Base-by-base conservation (phyloP, 1,284 basidiomycete genomes). In the Cystobasidium pallidum region DNA sequence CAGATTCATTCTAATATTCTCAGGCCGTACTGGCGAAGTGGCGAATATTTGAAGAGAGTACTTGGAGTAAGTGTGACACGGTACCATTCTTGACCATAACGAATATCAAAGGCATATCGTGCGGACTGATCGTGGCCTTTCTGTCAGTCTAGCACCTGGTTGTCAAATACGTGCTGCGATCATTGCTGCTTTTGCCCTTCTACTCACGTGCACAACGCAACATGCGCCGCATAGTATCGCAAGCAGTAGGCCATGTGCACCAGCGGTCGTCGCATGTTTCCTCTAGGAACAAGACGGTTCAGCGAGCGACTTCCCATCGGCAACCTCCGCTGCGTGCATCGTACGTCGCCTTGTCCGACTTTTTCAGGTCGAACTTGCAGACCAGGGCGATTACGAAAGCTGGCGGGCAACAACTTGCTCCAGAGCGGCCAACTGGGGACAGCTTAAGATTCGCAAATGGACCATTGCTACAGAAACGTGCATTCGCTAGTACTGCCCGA, bases 341-440 rank as follows among this genome's bases (percentile, higher is more conserved):
- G 21, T 61, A 61, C 21, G 58, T 47, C 39, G 58, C 58, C 28
- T 21, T 61, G 30, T 61, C 58, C 39, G 58, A 61, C 58, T 61
- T 61, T 61, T 61, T 61, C 58, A 61, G 58, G 58, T 24, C 58
- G 15, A 57, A 34, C 54, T 7, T 17, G 54, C 54, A 34, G 2
- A 17, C 30, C 24, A 11, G n/a, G n/a, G 4, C 28, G 15, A 10
- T 21, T n/a, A 15, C 54, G 32, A 32, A 13, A 28, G 24, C 32
- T 36, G 32, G 54, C 19, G 21, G 4, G 0, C 54, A 32, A 1
- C 54, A 36, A n/a, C 30, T 57, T n/a, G 30, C 30, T 24, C 3
- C 6, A 34, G n/a, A 28, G 1, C 11, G 54, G 30, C 28, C 7
- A 19, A 32, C 32, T 32, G 19, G 11, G 3, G 28, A 10, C 8